Conservation (phyloP, 768 basidiomycete genomes). For the Termitomyces sp. region DNA sequence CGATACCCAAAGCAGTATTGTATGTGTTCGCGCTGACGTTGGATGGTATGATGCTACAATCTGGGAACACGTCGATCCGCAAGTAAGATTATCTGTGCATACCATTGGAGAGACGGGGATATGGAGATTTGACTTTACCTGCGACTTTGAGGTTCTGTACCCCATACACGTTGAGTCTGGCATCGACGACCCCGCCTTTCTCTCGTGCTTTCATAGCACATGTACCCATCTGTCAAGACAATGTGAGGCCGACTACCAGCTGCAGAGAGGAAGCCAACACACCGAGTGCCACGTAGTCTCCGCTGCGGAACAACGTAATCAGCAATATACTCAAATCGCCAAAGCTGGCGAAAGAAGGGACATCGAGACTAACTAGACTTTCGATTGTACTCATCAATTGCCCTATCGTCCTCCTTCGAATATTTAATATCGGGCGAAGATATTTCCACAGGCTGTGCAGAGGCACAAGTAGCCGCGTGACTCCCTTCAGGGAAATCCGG, state of each 20-base stretch:
- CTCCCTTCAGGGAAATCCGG: conserved; percentile 32
- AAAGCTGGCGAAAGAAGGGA: neutral
- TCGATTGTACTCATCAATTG: conserved; percentile 33
- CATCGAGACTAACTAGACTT: conserved; percentile 19
- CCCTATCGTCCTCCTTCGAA: conserved; percentile 32
- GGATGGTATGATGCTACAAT: conserved; percentile 31
- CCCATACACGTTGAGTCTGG: conserved; percentile 56
- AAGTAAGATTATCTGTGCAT: neutral
- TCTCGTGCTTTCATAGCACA: conserved; percentile 63
- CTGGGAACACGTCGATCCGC: conserved; percentile 12
- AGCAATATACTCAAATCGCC: neutral
- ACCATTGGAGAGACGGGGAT: neutral
- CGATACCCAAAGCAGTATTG: conserved; percentile 39
- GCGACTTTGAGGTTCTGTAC: conserved; percentile 53
- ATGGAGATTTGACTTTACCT: conserved; percentile 22
- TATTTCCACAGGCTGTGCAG: conserved; percentile 25
- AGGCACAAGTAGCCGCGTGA: conserved; percentile 17
- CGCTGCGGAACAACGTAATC: conserved; percentile 18
- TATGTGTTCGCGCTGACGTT: conserved; percentile 38
- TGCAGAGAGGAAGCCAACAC: neutral
- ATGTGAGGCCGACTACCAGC: neutral
- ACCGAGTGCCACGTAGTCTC: conserved; percentile 42
- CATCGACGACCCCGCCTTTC: conserved; percentile 56
- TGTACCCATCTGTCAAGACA: conserved; percentile 47
- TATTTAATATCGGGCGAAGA: conserved; percentile 32